phyloP scores from a whole-genome alignment of 2,329 filamentous ascomycete species.

The Microdochium nivale region DNA sequence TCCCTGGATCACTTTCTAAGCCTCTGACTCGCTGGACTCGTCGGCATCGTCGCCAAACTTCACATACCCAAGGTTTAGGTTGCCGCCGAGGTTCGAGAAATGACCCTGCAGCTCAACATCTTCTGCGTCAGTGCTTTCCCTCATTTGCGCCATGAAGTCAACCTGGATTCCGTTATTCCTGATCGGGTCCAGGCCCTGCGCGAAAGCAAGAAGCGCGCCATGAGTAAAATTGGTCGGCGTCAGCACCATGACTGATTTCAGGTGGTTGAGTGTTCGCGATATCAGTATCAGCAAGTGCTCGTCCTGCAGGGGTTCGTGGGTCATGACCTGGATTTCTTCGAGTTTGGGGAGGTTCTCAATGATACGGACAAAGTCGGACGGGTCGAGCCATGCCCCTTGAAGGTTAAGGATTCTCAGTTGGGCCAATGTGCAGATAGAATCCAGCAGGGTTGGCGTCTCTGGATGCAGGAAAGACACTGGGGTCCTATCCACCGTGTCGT shows the following conservation, averaged over 20 bases:
- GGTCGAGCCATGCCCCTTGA: constrained; percentile 38
- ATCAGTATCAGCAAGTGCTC: not conserved
- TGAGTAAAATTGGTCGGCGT: constrained; percentile 36
- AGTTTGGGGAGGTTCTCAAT: constrained; percentile 35
- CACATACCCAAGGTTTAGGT: not conserved
- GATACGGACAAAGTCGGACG: constrained; percentile 39
- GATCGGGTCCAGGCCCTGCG: not conserved
- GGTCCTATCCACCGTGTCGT: not conserved
- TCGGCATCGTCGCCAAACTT: not conserved
- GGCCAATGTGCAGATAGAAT: constrained; percentile 38
- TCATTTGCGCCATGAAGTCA: constrained; percentile 10
- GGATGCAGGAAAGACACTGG: not conserved
- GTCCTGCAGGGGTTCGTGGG: constrained; percentile 30
- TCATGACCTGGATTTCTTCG: constrained; percentile 45
- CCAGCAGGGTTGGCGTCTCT: constrained; percentile 12
- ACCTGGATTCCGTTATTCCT: constrained; percentile 6
- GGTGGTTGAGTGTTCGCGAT: constrained; percentile 27
- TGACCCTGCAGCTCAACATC: constrained; percentile 13
- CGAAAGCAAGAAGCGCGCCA: not conserved
- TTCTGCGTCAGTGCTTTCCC: constrained; percentile 13
- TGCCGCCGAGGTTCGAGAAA: constrained; percentile 6
- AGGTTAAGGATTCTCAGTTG: constrained; percentile 45
- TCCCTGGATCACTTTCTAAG: no score
- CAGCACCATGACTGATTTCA: constrained; percentile 44
- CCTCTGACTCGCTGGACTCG: not conserved